Evolutionary conservation across 352 stramenopile genomes (phyloP), one percentile per base, ranked within the genome.

Genomic region (Phytophthora aleatoria): DNA sequence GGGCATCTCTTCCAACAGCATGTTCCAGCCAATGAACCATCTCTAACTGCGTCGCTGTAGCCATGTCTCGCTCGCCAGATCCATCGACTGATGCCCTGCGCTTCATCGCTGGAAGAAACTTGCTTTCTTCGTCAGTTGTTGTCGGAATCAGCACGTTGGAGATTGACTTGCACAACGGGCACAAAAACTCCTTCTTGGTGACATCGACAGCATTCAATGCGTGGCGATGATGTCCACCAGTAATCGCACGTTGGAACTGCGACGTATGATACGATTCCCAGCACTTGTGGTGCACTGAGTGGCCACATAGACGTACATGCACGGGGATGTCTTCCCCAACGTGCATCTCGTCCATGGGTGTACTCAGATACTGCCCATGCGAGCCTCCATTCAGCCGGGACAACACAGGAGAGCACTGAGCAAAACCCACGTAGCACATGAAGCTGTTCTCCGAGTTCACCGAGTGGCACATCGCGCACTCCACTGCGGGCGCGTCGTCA

Each of bases 141-240:
- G 78, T 86, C 13, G 96, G 96, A 68, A 99, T 97, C 31, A 98
- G 64, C 47, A 98, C 95, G 58, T 99, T 99, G 0, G 92, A 98
- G n/a, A 99, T 95, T 49, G 97, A 95, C 61, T 99, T 99, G 82
- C 96, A 99, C 26, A 99, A 71, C 3, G 96, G 96, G 69, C 96
- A 99, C 5, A 99, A 67, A 61, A 99, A 99, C 66, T 99, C 96
- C 44, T 97, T 97, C 65, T 98, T 97, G 35, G 95, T 96, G 47
- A 98, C 96, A 65, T 99, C 97, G 1, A 98, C 95, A 16, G 94
- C 94, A 73, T 98, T 98, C 13, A 95, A 54, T 7, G 85, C 83
- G 47, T 92, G 93, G 48, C 97, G 91, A 76, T 98, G 97, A 57
- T 96, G 91, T 47, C 96, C 91, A 45, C 96, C 94, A 13, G 87